Evolutionary conservation across 2,329 filamentous ascomycete species (phyloP).

Genomic region (Fusarium pininemorale): DNA sequence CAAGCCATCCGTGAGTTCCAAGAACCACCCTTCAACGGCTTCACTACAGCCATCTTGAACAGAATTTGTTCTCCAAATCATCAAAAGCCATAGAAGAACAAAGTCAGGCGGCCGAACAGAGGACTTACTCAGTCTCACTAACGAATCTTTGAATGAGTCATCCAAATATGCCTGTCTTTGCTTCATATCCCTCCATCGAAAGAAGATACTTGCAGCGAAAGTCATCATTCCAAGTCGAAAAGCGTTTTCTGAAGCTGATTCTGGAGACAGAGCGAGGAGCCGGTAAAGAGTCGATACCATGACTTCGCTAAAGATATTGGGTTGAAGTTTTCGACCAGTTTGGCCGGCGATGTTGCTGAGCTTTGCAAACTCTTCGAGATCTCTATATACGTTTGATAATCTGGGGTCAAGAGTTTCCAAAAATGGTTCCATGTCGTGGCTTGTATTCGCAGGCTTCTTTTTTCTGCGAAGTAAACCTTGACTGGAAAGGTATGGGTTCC

Average conservation of each 20-base stretch:
- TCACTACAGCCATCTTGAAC: rapidly evolving
- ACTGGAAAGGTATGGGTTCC: constrained; percentile 18
- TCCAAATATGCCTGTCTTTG: constrained; percentile 16
- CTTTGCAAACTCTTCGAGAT: constrained; percentile 22
- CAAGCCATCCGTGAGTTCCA: background rate
- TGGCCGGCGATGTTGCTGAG: constrained; percentile 34
- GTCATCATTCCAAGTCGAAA: constrained; percentile 24
- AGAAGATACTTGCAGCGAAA: constrained; percentile 23
- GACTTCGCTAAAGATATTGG: constrained; percentile 32
- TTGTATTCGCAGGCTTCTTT: background rate
- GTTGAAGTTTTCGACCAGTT: constrained; percentile 20
- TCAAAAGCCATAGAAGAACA: constrained; percentile 23
- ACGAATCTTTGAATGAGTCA: background rate
- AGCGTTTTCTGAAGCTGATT: background rate
- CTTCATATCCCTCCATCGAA: constrained; percentile 30
- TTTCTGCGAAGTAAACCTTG: background rate
- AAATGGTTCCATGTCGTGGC: background rate
- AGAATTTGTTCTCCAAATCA: background rate
- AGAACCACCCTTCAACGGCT: background rate
- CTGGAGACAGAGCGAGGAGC: constrained; percentile 12
- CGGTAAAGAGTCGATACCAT: constrained; percentile 29
- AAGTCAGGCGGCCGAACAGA: background rate
- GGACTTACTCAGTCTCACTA: background rate
- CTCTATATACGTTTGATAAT: constrained; percentile 19
- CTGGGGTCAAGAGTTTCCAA: constrained; percentile 14